Evolutionary conservation across 495 filamentous ascomycete genomes (phyloP).

Genomic region (Aspergillus heteromorphus): DNA sequence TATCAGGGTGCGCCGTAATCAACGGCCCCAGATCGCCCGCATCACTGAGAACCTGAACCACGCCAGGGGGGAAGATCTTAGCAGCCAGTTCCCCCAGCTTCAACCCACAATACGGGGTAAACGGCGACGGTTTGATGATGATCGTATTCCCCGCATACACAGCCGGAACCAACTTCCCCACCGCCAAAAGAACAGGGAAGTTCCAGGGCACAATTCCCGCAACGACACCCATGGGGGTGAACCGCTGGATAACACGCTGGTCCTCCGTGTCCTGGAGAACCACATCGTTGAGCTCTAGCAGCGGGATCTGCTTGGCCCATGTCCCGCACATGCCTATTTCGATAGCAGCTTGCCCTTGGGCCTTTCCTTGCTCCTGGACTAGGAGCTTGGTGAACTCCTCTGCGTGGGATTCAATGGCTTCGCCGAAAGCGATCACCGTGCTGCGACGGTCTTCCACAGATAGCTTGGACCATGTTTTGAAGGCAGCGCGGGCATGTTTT

Average conservation of each 20-base stretch:
- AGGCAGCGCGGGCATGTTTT: background rate
- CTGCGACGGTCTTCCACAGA: background rate
- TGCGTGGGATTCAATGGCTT: background rate
- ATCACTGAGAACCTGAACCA: conserved; percentile 63
- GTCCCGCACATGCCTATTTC: background rate
- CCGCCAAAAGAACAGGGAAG: conserved; percentile 24
- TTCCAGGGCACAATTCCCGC: conserved; percentile 46
- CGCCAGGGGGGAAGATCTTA: conserved; percentile 57
- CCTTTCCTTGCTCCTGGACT: conserved; percentile 3
- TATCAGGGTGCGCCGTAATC: conserved; percentile 52
- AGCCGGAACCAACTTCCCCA: conserved; percentile 36
- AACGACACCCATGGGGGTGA: conserved; percentile 54
- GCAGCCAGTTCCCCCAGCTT: conserved; percentile 47
- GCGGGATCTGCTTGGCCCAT: background rate
- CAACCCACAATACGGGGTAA: conserved; percentile 76
- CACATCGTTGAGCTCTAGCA: conserved; percentile 23
- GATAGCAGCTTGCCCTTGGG: background rate
- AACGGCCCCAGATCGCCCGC: conserved; percentile 58
- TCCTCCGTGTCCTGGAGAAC: conserved; percentile 20
- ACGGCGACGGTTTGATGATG: conserved; percentile 82
- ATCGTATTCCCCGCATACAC: conserved; percentile 43
- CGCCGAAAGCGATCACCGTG: background rate
- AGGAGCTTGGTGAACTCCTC: background rate
- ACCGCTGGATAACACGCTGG: conserved; percentile 32
- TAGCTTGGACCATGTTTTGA: conserved; percentile 2